A percentile compares a stretch with the other conserved stretches of the same genome.
phyloP scores from a whole-genome alignment of 208 protist genomes.

The Phytomonas francai region DNA sequence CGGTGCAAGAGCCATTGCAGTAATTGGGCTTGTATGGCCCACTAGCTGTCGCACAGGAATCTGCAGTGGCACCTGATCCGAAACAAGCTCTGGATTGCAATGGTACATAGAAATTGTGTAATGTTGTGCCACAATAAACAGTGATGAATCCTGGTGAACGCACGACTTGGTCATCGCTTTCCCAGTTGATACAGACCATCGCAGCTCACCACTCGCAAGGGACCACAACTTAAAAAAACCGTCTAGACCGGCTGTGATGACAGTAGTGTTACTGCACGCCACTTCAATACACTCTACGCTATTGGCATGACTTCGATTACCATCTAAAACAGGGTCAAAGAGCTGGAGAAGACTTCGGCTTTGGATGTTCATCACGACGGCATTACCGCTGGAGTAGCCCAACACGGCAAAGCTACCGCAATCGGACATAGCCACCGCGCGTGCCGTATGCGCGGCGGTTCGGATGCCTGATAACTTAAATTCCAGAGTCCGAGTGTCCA shows the following conservation, averaged over 20 bases:
- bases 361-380: constrained; percentile 62
- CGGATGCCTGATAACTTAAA: constrained; percentile 72
- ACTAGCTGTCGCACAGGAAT: constrained; percentile 44
- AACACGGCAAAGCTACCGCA: constrained; percentile 87
- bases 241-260: constrained; percentile 73
- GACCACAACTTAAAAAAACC: constrained; percentile 73
- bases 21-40: constrained; percentile 79
- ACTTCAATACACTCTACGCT: constrained; percentile 78
- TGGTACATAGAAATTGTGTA: constrained; percentile 67
- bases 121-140: constrained; percentile 74
- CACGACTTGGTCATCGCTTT: constrained; percentile 64
- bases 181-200: constrained; percentile 26
- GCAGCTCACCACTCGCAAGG: constrained; percentile 35
- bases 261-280: constrained; percentile 53
- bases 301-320: constrained; percentile 40
- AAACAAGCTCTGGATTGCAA: constrained; percentile 56
- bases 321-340: constrained; percentile 38
- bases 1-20: constrained; percentile 65
- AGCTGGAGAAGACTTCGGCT: constrained; percentile 70
- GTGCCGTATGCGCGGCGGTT: constrained; percentile 63
- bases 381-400: constrained; percentile 83
- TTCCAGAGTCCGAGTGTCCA: constrained; percentile 71
- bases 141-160: constrained; percentile 53
- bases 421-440: constrained; percentile 61
- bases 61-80: constrained; percentile 1